Evolutionary conservation across 805 yeast genomes (phyloP).

Genomic region (Pichia cephalocereana): DNA sequence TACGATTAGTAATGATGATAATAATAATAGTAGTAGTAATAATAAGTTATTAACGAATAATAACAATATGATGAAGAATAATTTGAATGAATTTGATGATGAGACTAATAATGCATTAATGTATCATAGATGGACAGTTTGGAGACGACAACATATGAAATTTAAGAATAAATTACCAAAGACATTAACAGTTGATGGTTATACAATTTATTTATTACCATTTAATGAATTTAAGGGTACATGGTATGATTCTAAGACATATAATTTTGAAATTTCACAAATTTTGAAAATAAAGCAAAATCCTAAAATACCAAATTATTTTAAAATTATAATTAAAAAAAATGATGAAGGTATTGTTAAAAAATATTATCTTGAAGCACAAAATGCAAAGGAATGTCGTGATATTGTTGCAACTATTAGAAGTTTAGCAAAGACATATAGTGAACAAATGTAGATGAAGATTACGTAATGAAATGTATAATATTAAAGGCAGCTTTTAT

Average conservation of each 20-base stretch:
- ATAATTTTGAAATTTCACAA: constrained; percentile 78
- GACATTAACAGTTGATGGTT: constrained; percentile 87
- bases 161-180: constrained; percentile 74
- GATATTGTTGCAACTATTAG: constrained; percentile 71
- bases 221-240: constrained; percentile 57
- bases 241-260: constrained; percentile 70
- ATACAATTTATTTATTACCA: constrained; percentile 80
- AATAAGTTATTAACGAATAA: too few species aligned
- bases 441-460: constrained; percentile 6
- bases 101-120: constrained; percentile 18
- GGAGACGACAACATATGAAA: constrained; percentile 82
- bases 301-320: constrained; percentile 63
- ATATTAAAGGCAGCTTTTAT: neutral
- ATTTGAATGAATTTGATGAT: neutral
- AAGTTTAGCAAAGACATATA: constrained; percentile 39
- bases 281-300: constrained; percentile 69
- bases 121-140: constrained; percentile 77
- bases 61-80: too few species aligned
- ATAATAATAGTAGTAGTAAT: too few species aligned
- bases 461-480: neutral
- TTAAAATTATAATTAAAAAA: constrained; percentile 71
- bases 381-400: constrained; percentile 45
- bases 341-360: constrained; percentile 49
- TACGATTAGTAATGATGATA: neutral
- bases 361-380: constrained; percentile 82